Base-by-base conservation (phyloP, 2,329 filamentous ascomycete species). In the Cladosporium sp. region DNA sequence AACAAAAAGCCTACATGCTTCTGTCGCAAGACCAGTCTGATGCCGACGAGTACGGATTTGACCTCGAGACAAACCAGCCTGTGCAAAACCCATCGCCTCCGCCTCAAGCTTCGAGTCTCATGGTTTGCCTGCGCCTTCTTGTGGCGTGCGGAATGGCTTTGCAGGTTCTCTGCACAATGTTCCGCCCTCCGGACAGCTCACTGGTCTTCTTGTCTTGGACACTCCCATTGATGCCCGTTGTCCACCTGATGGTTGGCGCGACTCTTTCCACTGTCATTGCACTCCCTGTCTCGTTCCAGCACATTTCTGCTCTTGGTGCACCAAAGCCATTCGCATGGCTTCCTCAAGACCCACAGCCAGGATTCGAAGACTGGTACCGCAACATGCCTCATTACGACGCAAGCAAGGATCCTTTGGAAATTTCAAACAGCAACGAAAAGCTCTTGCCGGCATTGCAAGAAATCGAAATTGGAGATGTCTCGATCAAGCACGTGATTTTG, bases 401-500 rank as follows among this genome's bases (percentile, higher is more conserved):
- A 8, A 71, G 70, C 5, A 68, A 68, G 2, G 79, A 80, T 65
- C 78, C 78, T 0, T 67, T 80, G 10, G 76, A 77, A 67, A 73
- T 80, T 34, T 76, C 77, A 1, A 80, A 80, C 65, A 61, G 78
- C 14, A 74, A 74, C 6, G 66, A 72, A 18, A 71, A 73, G 5
- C 66, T 80, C 6, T 69, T 79, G 14, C 68, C 72, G 15, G 69
- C 74, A 1, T 65, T 80, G 38, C 65, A 74, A 44, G 66, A 74
- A 18, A 73, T 74, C 0, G 70, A 79, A 26, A 68, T 73, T 10
- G 67, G 73, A 32, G 70, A 75, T 0, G 72, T 78, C n/a, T 61
- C 71, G 1, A 79, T 80, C 38, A 77, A 80, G 32, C 76, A 80
- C 69, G 73, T 80, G 1, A 71, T 80, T 8, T 32, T 80, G 12